phyloP scores from a whole-genome alignment of 2,329 filamentous ascomycete species.

The Nigrospora oryzae region DNA sequence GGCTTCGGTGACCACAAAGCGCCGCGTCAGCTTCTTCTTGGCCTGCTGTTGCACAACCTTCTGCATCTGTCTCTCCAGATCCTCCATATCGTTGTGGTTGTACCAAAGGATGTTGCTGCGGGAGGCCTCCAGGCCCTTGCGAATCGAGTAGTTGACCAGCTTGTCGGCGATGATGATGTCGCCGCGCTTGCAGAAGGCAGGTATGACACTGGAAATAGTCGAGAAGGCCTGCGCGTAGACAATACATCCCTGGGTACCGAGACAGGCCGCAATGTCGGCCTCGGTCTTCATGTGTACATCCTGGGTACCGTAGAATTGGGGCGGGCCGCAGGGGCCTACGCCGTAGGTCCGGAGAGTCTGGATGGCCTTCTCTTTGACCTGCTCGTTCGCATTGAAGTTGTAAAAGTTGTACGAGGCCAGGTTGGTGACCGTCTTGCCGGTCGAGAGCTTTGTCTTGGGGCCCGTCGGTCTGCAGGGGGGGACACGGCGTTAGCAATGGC shows the following conservation, averaged over 20 bases:
- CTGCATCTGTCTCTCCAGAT: constrained; percentile 77
- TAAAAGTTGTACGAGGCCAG: constrained; percentile 96
- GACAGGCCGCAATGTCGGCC: constrained; percentile 80
- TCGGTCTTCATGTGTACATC: constrained; percentile 98
- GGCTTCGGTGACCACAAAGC: constrained; percentile 94
- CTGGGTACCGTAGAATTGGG: constrained; percentile 96
- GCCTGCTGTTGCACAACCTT: constrained; percentile 83
- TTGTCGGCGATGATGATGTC: constrained; percentile 96
- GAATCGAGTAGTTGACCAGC: constrained; percentile 86
- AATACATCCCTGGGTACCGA: constrained; percentile 84
- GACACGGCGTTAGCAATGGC: constrained; percentile 3
- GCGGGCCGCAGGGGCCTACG: constrained; percentile 91
- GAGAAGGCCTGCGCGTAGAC: constrained; percentile 95
- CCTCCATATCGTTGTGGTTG: constrained; percentile 92
- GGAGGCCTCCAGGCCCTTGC: constrained; percentile 89
- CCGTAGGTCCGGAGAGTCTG: constrained; percentile 91
- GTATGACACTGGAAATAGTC: constrained; percentile 94
- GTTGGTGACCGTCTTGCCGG: constrained; percentile 85
- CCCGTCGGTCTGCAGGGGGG: constrained; percentile 64
- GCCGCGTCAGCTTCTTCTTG: constrained; percentile 74
- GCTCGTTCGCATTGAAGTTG: constrained; percentile 90
- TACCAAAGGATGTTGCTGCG: constrained; percentile 90
- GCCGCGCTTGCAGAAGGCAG: constrained; percentile 91
- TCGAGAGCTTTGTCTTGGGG: constrained; percentile 80
- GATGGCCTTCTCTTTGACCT: constrained; percentile 90